A percentile compares a stretch with the other conserved stretches of the same genome.
These are phyloP conservation scores for Kodamaea suecica DNA, from an alignment of 1,139 yeast genomes.

Conservation along the genomic window DNA sequence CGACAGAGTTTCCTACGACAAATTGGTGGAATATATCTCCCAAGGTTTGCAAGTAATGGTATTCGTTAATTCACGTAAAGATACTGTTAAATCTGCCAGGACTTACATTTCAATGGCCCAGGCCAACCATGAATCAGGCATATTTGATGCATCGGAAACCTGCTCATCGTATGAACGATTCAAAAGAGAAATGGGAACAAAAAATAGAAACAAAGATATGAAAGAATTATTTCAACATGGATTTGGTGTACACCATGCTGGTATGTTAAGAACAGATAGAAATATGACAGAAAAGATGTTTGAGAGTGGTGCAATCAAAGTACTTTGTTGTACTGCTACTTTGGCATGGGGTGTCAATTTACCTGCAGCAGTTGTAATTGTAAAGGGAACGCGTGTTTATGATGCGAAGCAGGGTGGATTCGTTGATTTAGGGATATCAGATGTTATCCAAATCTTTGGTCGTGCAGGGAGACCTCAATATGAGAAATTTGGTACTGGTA, in stretches of 20 bases:
- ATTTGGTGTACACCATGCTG: slow-evolving; percentile 96
- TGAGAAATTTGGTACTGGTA: slow-evolving; percentile 90
- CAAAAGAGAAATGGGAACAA: slow-evolving; percentile 60
- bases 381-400: slow-evolving; percentile 94
- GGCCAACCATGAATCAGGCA: slow-evolving; percentile 48
- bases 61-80: slow-evolving; percentile 93
- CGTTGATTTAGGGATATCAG: slow-evolving; percentile 90
- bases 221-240: slow-evolving; percentile 79
- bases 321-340: slow-evolving; percentile 93
- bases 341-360: slow-evolving; percentile 99
- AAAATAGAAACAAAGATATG: slow-evolving; percentile 75
- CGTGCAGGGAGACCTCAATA: slow-evolving; percentile 99
- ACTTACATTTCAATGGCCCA: slow-evolving; percentile 70
- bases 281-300: slow-evolving; percentile 88
- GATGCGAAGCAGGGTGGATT: slow-evolving; percentile 95
- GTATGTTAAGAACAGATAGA: slow-evolving; percentile 89
- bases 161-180: slow-evolving; percentile 44
- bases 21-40: slow-evolving; percentile 61
- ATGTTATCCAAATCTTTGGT: slow-evolving; percentile 96
- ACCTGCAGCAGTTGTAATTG: slow-evolving; percentile 96
- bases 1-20: slow-evolving; percentile 75
- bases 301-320: slow-evolving; percentile 79
- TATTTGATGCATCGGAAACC: slow-evolving; percentile 61
- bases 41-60: slow-evolving; percentile 92
- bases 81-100: slow-evolving; percentile 80